Base-by-base conservation (phyloP, 2,329 filamentous ascomycete species). In the Cephalotrichum gorgonifer region DNA sequence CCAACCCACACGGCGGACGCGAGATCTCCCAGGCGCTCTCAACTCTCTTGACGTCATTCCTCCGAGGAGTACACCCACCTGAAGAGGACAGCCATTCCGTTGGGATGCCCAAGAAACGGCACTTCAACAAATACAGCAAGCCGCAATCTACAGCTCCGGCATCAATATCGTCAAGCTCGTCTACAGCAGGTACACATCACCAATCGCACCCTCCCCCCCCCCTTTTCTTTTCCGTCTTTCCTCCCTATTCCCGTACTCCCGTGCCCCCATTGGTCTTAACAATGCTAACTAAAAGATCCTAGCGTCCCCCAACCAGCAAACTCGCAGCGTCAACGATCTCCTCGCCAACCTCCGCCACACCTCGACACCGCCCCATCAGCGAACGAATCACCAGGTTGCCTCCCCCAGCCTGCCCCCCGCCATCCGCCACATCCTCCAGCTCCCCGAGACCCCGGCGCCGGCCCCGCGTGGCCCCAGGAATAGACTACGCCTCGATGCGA, bases 91-190 rank as follows among this genome's bases (percentile, higher is more conserved):
- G 35, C 35, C 35, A 41, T 26, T 17, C 15, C 41, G 47, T 30
- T 27, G 47, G 39, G 15, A 83, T 83, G 79, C 76, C 79, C 64
- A 83, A 81, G 70, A 83, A 81, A 17, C 71, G 76, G 63, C 73
- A 76, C 50, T 68, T 73, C 55, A 58, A 64, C 57, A 70, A 69
- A 58, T 78, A 75, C 57, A 76, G 78, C 54, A 83, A 81, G 62
- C 78, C 78, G 55, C 72, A 67, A 57, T 74, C 73, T 52, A 75
- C 76, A 56, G 71, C 76, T n/a, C 54, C 55, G 15, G 52, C 54
- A 33, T 56, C 55, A 20, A 45, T 57, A 9, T 28, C 33, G 22
- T 47, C 49, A 8, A 44, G 39, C 47, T 33, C 47, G 7, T 28
- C 41, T 7, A 49, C 28, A 28, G 33, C 47, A n/a, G 5, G 35